Conservation (phyloP, 176 grass and related monocot species). For the Oryza longistaminata region DNA sequence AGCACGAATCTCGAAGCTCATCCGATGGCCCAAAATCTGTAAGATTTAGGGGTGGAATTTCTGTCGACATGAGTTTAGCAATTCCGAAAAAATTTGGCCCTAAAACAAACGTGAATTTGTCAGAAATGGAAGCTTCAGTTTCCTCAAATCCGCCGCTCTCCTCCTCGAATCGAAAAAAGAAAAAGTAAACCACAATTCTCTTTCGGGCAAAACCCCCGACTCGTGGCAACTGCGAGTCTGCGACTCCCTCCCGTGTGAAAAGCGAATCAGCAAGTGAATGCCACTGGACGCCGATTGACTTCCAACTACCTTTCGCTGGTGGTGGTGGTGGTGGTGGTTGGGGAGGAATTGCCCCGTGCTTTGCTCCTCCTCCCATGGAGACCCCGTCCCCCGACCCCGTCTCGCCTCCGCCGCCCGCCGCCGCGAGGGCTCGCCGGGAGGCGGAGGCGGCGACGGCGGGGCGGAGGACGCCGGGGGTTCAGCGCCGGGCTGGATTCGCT, state of each 20-base stretch:
- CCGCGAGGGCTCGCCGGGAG: not conserved
- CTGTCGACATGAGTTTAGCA: too few species aligned
- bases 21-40: too few species aligned
- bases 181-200: not conserved
- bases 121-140: not conserved
- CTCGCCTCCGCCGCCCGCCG: conserved; percentile 1
- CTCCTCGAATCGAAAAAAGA: not conserved
- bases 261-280: not conserved
- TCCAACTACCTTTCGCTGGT: not conserved
- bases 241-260: not conserved
- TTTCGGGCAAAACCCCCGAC: not conserved
- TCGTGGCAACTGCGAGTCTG: too few species aligned
- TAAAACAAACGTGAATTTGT: not conserved
- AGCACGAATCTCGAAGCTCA: too few species aligned
- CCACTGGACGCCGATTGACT: conserved; percentile 18
- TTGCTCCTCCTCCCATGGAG: conserved; percentile 1
- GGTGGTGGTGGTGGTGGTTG: not conserved
- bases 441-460: not conserved
- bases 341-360: not conserved
- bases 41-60: too few species aligned
- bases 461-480: conserved; percentile 1
- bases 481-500: conserved; percentile 35
- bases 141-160: not conserved
- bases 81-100: too few species aligned
- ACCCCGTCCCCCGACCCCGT: conserved; percentile 39